Evolutionary conservation across 2,329 filamentous ascomycete species (phyloP).

Genomic region (Cordyceps fumosorosea): DNA sequence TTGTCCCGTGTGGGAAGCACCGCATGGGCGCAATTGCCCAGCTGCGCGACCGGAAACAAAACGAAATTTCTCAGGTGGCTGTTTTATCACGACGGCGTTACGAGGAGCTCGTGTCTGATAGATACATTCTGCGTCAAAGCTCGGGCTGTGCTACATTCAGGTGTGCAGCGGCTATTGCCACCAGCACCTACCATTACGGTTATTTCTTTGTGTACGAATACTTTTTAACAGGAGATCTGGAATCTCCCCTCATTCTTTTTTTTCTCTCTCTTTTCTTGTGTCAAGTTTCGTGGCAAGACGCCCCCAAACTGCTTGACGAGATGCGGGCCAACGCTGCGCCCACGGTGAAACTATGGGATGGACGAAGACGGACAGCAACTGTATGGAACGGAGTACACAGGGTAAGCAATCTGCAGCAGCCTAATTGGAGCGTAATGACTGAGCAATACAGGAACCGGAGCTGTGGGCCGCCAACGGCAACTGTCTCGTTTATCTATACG

Average conservation of each 20-base stretch:
- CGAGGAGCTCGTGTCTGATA: slow-evolving; percentile 8
- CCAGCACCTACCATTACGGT: not conserved
- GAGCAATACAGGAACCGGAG: slow-evolving; percentile 54
- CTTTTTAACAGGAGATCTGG: not conserved
- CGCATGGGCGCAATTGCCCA: not conserved
- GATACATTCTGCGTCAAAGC: not conserved
- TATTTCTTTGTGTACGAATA: not conserved
- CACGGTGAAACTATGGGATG: slow-evolving; percentile 9
- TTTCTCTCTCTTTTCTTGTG: not conserved
- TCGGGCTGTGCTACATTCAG: slow-evolving; percentile 1
- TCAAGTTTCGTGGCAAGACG: not conserved
- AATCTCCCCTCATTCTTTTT: not conserved
- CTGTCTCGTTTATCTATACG: slow-evolving; percentile 64
- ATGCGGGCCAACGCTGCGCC: not conserved
- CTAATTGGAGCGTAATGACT: not conserved
- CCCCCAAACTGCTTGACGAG: not conserved
- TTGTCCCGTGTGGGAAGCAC: slow-evolving; percentile 3
- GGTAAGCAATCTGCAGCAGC: slow-evolving; percentile 2
- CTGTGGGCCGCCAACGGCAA: slow-evolving; percentile 63
- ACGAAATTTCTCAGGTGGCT: slow-evolving; percentile 2
- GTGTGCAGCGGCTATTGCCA: not conserved
- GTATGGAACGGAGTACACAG: slow-evolving; percentile 7
- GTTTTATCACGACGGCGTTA: slow-evolving; percentile 3
- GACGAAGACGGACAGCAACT: not conserved
- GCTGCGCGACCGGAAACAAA: slow-evolving; percentile 4